phyloP scores from a whole-genome alignment of 2,329 filamentous ascomycete genomes.

The Aureobasidium vineae region DNA sequence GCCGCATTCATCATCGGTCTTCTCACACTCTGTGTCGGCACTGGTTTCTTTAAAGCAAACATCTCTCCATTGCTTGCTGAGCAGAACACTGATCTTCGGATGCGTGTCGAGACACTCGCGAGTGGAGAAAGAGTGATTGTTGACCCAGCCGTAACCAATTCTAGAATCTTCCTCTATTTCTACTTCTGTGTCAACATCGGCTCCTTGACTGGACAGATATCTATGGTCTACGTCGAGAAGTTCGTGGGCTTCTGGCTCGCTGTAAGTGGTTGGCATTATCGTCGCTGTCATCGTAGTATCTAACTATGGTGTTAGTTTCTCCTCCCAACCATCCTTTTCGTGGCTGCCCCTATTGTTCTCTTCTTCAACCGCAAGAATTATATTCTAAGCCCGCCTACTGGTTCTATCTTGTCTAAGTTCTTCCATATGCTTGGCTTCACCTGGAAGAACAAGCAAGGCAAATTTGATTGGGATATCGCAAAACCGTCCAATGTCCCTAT shows the following conservation, averaged over 20 bases:
- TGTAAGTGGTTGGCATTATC: too few relatives aligned
- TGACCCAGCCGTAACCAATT: conserved; percentile 47
- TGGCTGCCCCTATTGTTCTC: conserved; percentile 44
- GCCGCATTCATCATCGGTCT: conserved; percentile 45
- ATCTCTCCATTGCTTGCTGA: conserved; percentile 54
- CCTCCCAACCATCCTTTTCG: conserved; percentile 62
- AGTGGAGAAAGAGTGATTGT: conserved; percentile 48
- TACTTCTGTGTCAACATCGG: conserved; percentile 71
- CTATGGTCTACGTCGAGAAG: conserved; percentile 65
- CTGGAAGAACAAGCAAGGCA: conserved; percentile 48
- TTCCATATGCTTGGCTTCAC: conserved; percentile 60
- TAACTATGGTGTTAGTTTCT: conserved; percentile 44
- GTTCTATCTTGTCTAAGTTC: conserved; percentile 69
- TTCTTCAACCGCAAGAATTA: conserved; percentile 46
- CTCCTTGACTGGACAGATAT: conserved; percentile 60
- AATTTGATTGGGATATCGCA: conserved; percentile 58
- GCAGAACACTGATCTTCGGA: conserved; percentile 44
- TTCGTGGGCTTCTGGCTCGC: conserved; percentile 66
- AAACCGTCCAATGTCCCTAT: conserved; percentile 62
- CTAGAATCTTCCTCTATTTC: conserved; percentile 58
- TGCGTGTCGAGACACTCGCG: conserved; percentile 41
- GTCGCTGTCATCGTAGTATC: too few relatives aligned
- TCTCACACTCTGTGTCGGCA: conserved; percentile 42
- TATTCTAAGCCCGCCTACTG: conserved; percentile 63
- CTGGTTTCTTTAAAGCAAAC: conserved; percentile 70